Conservation (phyloP, 345 rosid species). For the Bruguiera sexangula region DNA sequence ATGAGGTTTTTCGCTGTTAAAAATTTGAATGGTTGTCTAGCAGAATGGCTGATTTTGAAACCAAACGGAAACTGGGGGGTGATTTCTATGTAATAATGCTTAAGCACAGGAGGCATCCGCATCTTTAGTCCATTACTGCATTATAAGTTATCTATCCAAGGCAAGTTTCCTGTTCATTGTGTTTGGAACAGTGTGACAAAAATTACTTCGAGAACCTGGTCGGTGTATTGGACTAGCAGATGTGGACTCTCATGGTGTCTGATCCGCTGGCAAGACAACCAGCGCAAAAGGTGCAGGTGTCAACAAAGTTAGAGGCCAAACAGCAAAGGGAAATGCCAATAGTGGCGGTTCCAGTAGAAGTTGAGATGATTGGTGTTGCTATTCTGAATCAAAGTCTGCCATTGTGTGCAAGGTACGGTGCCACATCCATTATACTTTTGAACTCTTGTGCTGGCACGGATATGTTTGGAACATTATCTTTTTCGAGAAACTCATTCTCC, state of each 20-base stretch:
- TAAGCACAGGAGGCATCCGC: no score
- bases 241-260: slow-evolving; percentile 64
- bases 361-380: slow-evolving; percentile 26
- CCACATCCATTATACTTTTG: slow-evolving; percentile 7
- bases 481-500: background rate
- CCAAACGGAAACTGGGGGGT: no score
- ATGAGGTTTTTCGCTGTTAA: no score
- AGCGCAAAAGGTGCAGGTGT: slow-evolving; percentile 48
- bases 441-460: background rate
- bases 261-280: slow-evolving; percentile 39
- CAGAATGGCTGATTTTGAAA: no score
- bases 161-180: slow-evolving; percentile 1
- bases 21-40: no score
- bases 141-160: background rate
- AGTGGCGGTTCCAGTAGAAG: slow-evolving; percentile 47
- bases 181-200: slow-evolving; percentile 70
- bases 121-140: background rate
- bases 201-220: slow-evolving; percentile 95
- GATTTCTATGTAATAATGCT: no score
- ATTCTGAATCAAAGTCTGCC: slow-evolving; percentile 19
- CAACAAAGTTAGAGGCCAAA: slow-evolving; percentile 51
- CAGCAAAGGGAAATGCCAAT: slow-evolving; percentile 49
- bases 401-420: slow-evolving; percentile 26
- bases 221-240: slow-evolving; percentile 68
- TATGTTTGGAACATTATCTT: background rate